phyloP scores from a whole-genome alignment of 805 yeast genomes.

The Yamadazyma scolyti region DNA sequence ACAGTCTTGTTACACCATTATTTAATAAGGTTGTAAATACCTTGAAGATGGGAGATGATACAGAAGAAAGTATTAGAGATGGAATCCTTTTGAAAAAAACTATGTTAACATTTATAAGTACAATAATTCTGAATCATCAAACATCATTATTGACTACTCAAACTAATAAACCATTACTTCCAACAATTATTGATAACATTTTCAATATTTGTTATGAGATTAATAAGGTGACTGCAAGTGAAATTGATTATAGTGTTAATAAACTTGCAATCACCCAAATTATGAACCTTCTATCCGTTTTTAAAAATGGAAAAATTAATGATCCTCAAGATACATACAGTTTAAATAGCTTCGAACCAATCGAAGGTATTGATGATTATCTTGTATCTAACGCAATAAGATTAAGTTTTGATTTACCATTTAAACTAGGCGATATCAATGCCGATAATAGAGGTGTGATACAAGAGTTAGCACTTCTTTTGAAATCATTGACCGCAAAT shows the following conservation, averaged over 20 bases:
- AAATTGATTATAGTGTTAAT: slow-evolving; percentile 30
- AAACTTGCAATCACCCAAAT: slow-evolving; percentile 70
- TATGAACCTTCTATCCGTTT: slow-evolving; percentile 54
- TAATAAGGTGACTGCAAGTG: slow-evolving; percentile 47
- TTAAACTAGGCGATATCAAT: slow-evolving; percentile 61
- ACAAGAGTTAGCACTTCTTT: slow-evolving; percentile 67
- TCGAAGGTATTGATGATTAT: slow-evolving; percentile 70
- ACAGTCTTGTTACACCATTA: slow-evolving; percentile 73
- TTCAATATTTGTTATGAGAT: slow-evolving; percentile 62
- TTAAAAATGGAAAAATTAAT: slow-evolving; percentile 67
- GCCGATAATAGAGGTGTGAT: slow-evolving; percentile 71
- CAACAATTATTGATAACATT: slow-evolving; percentile 57
- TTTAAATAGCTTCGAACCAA: slow-evolving; percentile 43
- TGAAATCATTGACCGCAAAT: slow-evolving; percentile 57
- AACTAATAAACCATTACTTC: slow-evolving; percentile 59
- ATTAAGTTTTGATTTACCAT: slow-evolving; percentile 75
- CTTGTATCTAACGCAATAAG: slow-evolving; percentile 66
- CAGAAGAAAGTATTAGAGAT: slow-evolving; percentile 47
- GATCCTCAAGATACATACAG: slow-evolving; percentile 57
- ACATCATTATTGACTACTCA: slow-evolving; percentile 73
- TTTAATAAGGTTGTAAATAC: slow-evolving; percentile 56
- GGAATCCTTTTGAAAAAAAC: slow-evolving; percentile 64
- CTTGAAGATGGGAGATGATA: slow-evolving; percentile 32
- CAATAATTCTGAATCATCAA: slow-evolving; percentile 71
- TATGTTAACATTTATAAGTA: slow-evolving; percentile 64